Base-by-base conservation (phyloP, 1,139 yeast genomes). In the Blastobotrys niveus region DNA sequence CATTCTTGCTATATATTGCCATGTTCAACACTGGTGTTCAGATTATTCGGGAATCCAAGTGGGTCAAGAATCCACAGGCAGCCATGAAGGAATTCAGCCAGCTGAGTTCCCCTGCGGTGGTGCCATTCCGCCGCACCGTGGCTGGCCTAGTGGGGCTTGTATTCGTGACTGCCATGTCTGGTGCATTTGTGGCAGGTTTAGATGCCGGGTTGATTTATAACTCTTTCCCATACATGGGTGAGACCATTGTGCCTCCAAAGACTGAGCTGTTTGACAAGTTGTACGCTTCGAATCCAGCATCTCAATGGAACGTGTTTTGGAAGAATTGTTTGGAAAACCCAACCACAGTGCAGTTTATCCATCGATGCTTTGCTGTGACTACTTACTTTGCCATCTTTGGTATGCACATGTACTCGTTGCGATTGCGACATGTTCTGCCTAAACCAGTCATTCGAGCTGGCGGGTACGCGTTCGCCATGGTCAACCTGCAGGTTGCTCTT, bases 191-290 rank as follows among this genome's bases (percentile, higher is more conserved):
- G 40, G 98, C 99, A 15, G 98, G 98, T 6, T 72, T 93, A 48
- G 98, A 93, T 66, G 98, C 99, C 3, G 98, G 98, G 40, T 73
- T 89, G 63, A 88, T 93, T 55, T 93, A 91, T 67, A 91, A 93
- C 64, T 82, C 94, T 3, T 93, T 89, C 75, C 98, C 99, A 24
- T 86, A 82, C 58, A 93, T 93, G 98, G 97, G 97, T 40, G 77
- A 71, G 39, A 52, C 60, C 10, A 79, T 83, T 46, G 57, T 85
- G 30, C 98, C 99, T 12, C 75, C 82, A 18, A 63, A 62, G 20
- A 66, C 72, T 48, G 99, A 93, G 63, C 70, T 93, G 43, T 77
- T 88, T 72, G 82, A 85, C 40, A 80, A 83, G 5, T 72, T 76
- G n/a, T 89, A 72, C 60, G 68, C 74, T 46, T 74, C 86, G 12